Conservation (phyloP, 805 yeast species). For the Zygosaccharomyces gambellarensis region DNA sequence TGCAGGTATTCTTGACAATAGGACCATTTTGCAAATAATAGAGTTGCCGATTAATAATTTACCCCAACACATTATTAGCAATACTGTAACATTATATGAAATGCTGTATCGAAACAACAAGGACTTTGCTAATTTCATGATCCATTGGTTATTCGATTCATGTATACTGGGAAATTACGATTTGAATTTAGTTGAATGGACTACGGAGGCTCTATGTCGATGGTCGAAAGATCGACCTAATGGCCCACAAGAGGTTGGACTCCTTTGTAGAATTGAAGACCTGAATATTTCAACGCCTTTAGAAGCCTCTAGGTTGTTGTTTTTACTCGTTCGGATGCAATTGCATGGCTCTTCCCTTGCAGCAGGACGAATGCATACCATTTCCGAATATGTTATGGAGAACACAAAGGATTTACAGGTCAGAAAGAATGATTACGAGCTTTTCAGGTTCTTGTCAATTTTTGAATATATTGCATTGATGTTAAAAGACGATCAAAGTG, state of each 20-base stretch:
- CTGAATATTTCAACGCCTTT: neutral
- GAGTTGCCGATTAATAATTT: constrained; percentile 54
- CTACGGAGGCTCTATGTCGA: constrained; percentile 5
- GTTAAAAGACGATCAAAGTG: constrained; percentile 1
- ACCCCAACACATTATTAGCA: constrained; percentile 37
- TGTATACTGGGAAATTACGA: constrained; percentile 21
- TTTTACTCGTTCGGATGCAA: constrained; percentile 5
- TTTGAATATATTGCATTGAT: constrained; percentile 17
- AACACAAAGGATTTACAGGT: neutral
- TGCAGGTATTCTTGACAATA: constrained; percentile 28
- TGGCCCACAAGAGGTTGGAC: neutral
- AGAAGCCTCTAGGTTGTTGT: neutral
- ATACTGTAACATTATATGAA: constrained; percentile 32
- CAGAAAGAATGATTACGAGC: neutral
- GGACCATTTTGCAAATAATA: constrained; percentile 42
- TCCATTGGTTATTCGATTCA: constrained; percentile 23
- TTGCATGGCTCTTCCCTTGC: constrained; percentile 1
- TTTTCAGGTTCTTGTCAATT: constrained; percentile 24
- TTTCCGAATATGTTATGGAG: neutral
- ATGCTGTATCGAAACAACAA: constrained; percentile 20
- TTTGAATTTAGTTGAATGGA: constrained; percentile 13
- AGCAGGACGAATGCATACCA: neutral
- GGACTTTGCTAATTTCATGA: constrained; percentile 12
- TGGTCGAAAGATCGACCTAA: neutral
- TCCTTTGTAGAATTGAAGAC: neutral